Evolutionary conservation across 2,329 filamentous ascomycete genomes (phyloP), one percentile per base, ranked within the genome.

Genomic region (Claviceps quebecensis): DNA sequence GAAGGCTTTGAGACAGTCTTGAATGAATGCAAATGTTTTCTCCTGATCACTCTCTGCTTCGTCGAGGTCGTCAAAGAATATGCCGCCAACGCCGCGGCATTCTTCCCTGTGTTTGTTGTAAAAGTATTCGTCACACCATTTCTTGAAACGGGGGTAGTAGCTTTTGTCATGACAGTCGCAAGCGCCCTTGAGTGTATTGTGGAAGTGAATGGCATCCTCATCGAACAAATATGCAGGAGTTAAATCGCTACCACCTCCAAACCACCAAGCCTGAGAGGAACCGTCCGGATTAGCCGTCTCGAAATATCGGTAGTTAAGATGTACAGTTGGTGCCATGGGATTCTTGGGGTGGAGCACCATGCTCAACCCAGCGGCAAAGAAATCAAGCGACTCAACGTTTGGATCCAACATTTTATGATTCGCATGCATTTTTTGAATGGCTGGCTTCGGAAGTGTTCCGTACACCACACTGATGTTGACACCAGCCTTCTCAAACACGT

Each of bases 61-160:
- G 65, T 98, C 93, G 14, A 98, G 76, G 65, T 98, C 93, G 68
- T 98, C 93, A 63, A 98, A 98, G 78, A 98, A 98, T 68, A 98
- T 97, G 50, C 93, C 93, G 50, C 93, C 93, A 37, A 98, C 72
- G 52, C 93, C 93, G 47, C 93, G 84, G 46, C 81, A 75, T 71
- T 98, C 93, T 53, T 80, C 79, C 46, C 93, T 82, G 71, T 98
- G 93, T 66, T 90, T 91, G 68, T 96, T 86, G 72, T 78, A 84
- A 70, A 98, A 98, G 73, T 98, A 98, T 61, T 94, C 82, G 67
- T 98, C 93, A 67, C 93, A 98, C 93, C 93, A 98, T 64, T 86
- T 84, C 74, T 98, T 98, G 78, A 97, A 98, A 50, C 83, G 81
- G 13, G 88, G 83, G 67, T 94, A 98, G 74, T 96, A 98, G 39